Base-by-base conservation (phyloP, 2,329 filamentous ascomycete genomes). In the Tolypocladium endophyticum region DNA sequence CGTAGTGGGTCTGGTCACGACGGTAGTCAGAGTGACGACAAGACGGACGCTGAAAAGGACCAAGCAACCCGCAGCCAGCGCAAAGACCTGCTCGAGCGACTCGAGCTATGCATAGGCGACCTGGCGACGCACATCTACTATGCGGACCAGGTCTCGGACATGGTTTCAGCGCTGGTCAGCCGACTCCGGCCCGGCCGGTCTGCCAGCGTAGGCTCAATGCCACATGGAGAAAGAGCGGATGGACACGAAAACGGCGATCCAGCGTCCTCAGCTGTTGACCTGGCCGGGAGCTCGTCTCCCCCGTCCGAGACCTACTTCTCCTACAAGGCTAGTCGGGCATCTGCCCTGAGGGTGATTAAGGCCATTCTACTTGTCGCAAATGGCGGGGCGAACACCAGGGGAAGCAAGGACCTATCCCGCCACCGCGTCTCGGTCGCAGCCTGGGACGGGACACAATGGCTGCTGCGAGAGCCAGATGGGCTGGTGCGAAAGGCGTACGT, bases 401-500 rank as follows among this genome's bases (percentile, higher is more conserved):
- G 81, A 64, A 85, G 80, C 70, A 81, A 79, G 57, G 83, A 83
- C 36, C 82, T 94, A 57, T 84, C 86, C 7, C 83, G 92, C 63
- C 90, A 88, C 70, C 84, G 81, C 47, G 89, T 95, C 0, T 87
- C 89, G 0, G 80, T 96, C 11, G 83, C 89, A 59, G 88, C 92
- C 0, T 99, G 94, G 94, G 92, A 97, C 72, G 91, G 90, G n/a
- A 96, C 92, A 0, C 91, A 97, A 62, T 96, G 91, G 90, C 83
- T 97, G 53, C 77, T 97, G 25, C 86, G 89, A 43, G 93, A 97
- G 68, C 81, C 85, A 0, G 87, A 92, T 67, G 85, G 85, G 38
- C 81, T 85, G 38, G 92, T 97, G 39, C 85, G 92, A 58, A 87
- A 87, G 70, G 90, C 92, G 0, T 99, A 97, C 66, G 84, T 87